Evolutionary conservation across 2,329 filamentous ascomycete species (phyloP).

Genomic region (Sphaerulina musiva): DNA sequence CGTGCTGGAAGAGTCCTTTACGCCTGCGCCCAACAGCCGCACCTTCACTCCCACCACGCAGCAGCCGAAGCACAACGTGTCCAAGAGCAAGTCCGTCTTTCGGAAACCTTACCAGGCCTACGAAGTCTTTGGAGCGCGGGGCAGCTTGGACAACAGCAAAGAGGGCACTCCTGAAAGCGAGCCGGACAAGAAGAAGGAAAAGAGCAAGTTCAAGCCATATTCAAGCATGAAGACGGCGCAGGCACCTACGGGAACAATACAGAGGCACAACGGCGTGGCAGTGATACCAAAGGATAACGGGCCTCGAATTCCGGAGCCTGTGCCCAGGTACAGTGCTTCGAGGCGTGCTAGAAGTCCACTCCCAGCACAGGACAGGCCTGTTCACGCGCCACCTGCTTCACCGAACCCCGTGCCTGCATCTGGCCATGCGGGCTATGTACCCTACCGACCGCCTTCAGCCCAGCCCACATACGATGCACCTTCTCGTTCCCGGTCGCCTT

Average conservation of each 20-base stretch:
- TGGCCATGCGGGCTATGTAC: conserved; percentile 27
- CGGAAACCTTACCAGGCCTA: conserved; percentile 62
- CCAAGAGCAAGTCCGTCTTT: conserved; percentile 51
- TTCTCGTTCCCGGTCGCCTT: conserved; percentile 40
- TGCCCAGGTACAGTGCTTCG: conserved; percentile 25
- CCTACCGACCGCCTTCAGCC: conserved; percentile 26
- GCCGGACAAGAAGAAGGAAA: conserved; percentile 29
- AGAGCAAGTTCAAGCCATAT: conserved; percentile 42
- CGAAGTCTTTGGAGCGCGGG: conserved; percentile 29
- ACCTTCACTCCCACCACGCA: conserved; percentile 45
- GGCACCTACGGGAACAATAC: conserved; percentile 31
- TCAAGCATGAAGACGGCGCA: conserved; percentile 47
- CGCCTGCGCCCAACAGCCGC: conserved; percentile 58
- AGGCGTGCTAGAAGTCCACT: conserved; percentile 24
- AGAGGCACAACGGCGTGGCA: conserved; percentile 20
- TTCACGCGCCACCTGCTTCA: conserved; percentile 34
- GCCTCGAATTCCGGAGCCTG: conserved; percentile 31
- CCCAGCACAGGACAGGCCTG: conserved; percentile 17
- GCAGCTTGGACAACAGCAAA: conserved; percentile 25
- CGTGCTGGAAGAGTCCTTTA: conserved; percentile 76
- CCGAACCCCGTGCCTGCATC: conserved; percentile 34
- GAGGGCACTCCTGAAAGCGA: conserved; percentile 29
- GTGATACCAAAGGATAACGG: conserved; percentile 23
- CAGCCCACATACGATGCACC: conserved; percentile 25
- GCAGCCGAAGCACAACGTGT: conserved; percentile 49